Evolutionary conservation across 1,284 basidiomycete species (phyloP).

Genomic region (Apiotrichum domesticum): DNA sequence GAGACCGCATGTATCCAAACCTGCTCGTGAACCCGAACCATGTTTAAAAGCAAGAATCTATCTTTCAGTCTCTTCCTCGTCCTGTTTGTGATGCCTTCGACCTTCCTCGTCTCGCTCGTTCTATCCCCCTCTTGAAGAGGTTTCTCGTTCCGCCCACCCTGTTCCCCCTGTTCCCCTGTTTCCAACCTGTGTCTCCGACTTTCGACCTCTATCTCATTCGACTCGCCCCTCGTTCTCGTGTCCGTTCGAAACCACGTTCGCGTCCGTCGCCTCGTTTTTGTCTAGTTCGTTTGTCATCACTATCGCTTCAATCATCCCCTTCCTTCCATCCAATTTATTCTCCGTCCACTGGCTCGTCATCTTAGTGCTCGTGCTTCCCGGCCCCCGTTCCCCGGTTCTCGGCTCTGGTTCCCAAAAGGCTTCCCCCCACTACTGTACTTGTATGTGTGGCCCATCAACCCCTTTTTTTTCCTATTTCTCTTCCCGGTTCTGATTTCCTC

Average conservation of each 20-base stretch:
- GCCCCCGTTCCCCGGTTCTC: too few relatives aligned
- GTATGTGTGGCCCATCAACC: too few relatives aligned
- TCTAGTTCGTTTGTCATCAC: neutral
- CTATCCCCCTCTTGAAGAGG: neutral
- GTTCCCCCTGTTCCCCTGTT: constrained; percentile 1
- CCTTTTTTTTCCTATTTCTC: too few relatives aligned
- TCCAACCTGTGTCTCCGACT: constrained; percentile 4
- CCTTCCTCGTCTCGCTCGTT: constrained; percentile 1
- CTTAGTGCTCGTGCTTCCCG: too few relatives aligned
- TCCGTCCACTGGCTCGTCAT: neutral
- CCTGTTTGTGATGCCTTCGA: constrained; percentile 6
- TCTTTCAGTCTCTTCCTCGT: constrained; percentile 1
- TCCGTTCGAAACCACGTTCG: neutral
- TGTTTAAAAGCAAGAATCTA: constrained; percentile 1
- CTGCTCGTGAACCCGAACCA: constrained; percentile 3
- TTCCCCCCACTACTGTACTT: too few relatives aligned
- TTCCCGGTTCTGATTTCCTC: too few relatives aligned
- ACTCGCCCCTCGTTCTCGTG: neutral
- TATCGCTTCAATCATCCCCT: too few relatives aligned
- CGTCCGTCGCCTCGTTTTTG: constrained; percentile 2
- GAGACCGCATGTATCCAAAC: constrained; percentile 9
- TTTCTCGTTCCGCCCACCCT: neutral
- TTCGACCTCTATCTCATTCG: constrained; percentile 2
- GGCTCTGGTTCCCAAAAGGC: too few relatives aligned
- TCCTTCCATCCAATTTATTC: neutral